Evolutionary conservation across 129 eudicot genomes (phyloP), one percentile per base, ranked within the genome.

Genomic region (Flaveria trinervia): DNA sequence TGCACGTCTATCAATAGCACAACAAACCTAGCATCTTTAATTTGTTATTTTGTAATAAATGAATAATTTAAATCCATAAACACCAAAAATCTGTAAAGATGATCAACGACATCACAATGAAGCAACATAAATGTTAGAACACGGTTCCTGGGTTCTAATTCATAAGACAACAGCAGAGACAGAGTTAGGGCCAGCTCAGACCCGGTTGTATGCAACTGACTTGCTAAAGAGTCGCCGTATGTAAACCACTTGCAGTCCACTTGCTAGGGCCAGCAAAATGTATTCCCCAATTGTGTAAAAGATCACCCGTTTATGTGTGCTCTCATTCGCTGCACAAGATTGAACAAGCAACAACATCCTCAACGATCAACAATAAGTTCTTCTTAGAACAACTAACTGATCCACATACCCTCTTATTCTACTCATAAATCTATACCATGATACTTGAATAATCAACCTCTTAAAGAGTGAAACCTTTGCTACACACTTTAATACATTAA

Each of bases 251-350:
- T 94, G 99, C 68, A 94, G 89, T 73, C 83, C 90, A 51, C 99
- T 94, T 59, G 91, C 93, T 69, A 86, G 70, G 2, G 89, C 93
- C 71, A 94, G 89, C 87, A 91, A 77, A 46, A 86, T 50, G 85
- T 94, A 94, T 76, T 94, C 99, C 50, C 80, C 93, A 65, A 94
- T 83, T 7, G 99, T 94, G 96, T 94, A 94, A 67, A 87, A 83
- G 73, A 94, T 88, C 2, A 94, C 96, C 8, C 97, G 88, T 84
- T 76, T 89, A 78, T 91, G 83, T 26, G 99, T 94, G 87, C 97
- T 91, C 86, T 94, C 93, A 55, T 94, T 94, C 65, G 97, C 99
- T 94, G 83, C 92, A 82, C n/a, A 66, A 84, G 56, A 77, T 56
- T 52, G 51, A 79, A 44, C 81, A 45, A 33, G 39, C 39, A 33